A percentile compares a stretch with the other conserved stretches of the same genome.
phyloP scores from a whole-genome alignment of 192 early-diverging fungal species.

The Coemansia aciculifera region DNA sequence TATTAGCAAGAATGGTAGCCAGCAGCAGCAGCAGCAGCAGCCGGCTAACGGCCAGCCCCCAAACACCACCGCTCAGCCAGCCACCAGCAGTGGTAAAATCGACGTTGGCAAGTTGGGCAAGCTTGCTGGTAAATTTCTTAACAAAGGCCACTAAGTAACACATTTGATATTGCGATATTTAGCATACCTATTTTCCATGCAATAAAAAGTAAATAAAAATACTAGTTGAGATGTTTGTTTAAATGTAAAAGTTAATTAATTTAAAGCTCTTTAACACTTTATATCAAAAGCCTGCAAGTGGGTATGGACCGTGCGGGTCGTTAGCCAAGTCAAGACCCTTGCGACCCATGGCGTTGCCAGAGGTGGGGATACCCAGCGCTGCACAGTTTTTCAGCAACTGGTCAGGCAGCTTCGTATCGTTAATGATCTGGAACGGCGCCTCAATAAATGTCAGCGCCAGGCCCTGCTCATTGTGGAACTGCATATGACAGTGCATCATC shows the following conservation, averaged over 20 bases:
- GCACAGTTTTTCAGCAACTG: slow-evolving; percentile 63
- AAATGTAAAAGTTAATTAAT: background rate
- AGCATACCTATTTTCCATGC: too few relatives aligned
- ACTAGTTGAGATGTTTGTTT: background rate
- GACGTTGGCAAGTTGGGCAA: too few relatives aligned
- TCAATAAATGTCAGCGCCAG: slow-evolving; percentile 70
- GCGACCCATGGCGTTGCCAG: slow-evolving; percentile 78
- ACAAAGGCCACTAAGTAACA: too few relatives aligned
- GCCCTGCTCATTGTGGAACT: slow-evolving; percentile 66
- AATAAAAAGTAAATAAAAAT: background rate
- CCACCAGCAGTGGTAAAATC: too few relatives aligned
- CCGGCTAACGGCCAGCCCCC: background rate
- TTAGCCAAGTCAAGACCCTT: slow-evolving; percentile 64
- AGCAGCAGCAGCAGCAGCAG: background rate
- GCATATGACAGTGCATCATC: slow-evolving; percentile 83
- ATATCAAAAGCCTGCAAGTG: slow-evolving; percentile 27
- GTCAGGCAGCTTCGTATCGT: slow-evolving; percentile 53
- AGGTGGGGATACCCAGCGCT: slow-evolving; percentile 58
- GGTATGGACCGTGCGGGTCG: slow-evolving; percentile 55
- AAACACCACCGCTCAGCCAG: background rate
- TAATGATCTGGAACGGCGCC: slow-evolving; percentile 61
- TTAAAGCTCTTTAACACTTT: background rate
- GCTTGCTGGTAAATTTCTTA: too few relatives aligned
- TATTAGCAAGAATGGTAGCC: too few relatives aligned
- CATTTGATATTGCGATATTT: too few relatives aligned